Evolutionary conservation across 371 early-diverging fungal genomes (phyloP).

Genomic region (Blakeslea trispora): DNA sequence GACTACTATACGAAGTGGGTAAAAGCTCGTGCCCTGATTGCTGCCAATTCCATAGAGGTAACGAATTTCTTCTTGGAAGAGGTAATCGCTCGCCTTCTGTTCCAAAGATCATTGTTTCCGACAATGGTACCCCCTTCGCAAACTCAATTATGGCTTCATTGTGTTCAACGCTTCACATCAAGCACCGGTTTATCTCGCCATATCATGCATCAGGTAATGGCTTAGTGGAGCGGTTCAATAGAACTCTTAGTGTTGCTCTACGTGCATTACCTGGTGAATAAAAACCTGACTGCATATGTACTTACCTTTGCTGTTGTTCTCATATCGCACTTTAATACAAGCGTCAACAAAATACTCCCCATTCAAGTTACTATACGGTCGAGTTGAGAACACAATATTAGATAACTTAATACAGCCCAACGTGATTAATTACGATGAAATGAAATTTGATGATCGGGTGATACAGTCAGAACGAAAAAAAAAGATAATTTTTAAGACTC

Average conservation of each 20-base stretch:
- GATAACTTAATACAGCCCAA: too few species aligned
- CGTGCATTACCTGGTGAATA: background rate
- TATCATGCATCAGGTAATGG: slow-evolving; percentile 2
- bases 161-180: too few species aligned
- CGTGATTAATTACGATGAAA: too few species aligned
- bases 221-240: background rate
- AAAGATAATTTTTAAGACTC: too few species aligned
- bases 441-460: too few species aligned
- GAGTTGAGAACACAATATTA: background rate
- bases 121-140: background rate
- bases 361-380: background rate
- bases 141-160: background rate
- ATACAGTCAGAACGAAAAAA: too few species aligned
- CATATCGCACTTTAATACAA: background rate
- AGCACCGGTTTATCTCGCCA: background rate
- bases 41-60: background rate
- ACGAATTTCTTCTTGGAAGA: background rate
- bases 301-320: background rate
- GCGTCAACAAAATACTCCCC: slow-evolving; percentile 4
- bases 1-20: slow-evolving; percentile 19
- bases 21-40: slow-evolving; percentile 1
- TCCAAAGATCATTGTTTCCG: background rate
- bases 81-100: background rate
- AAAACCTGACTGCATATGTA: slow-evolving; percentile 1
- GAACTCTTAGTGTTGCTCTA: background rate